A percentile compares a stretch with the other conserved stretches of the same genome.
Evolutionary conservation across 2,329 filamentous ascomycete species (phyloP).

Genomic region (Taxawa tesnikishii): DNA sequence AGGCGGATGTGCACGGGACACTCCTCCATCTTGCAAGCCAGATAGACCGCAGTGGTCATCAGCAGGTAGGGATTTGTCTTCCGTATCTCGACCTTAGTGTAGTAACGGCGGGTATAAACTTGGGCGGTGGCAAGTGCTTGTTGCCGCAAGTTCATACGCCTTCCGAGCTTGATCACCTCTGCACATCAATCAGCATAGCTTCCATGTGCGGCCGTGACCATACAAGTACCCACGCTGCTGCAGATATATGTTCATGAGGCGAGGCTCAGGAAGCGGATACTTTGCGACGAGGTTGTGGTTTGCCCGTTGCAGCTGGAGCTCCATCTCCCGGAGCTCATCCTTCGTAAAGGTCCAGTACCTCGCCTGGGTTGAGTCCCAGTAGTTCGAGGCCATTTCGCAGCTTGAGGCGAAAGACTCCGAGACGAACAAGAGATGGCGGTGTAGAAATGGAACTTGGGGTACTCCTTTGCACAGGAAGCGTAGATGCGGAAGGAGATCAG

Average conservation of each 20-base stretch:
- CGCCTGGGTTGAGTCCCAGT: slow-evolving; percentile 89
- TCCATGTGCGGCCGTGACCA: background rate
- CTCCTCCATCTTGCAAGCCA: slow-evolving; percentile 97
- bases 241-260: slow-evolving; percentile 82
- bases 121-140: slow-evolving; percentile 91
- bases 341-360: slow-evolving; percentile 85
- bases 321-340: slow-evolving; percentile 62
- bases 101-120: slow-evolving; percentile 89
- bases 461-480: too few species aligned
- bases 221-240: slow-evolving; percentile 56
- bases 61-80: slow-evolving; percentile 89
- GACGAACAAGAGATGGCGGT: too few species aligned
- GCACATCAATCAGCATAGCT: slow-evolving; percentile 1
- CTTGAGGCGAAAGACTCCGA: too few species aligned
- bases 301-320: slow-evolving; percentile 48
- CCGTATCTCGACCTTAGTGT: slow-evolving; percentile 79
- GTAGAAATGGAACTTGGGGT: too few species aligned
- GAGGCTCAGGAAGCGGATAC: slow-evolving; percentile 69
- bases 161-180: slow-evolving; percentile 75
- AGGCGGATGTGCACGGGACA: slow-evolving; percentile 91
- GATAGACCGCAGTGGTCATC: slow-evolving; percentile 82
- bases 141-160: slow-evolving; percentile 73
- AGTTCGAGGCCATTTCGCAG: slow-evolving; percentile 91
- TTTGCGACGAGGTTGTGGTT: slow-evolving; percentile 63
- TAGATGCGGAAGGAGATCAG: too few species aligned